Evolutionary conservation across 2,329 filamentous ascomycete genomes (phyloP).

Genomic region (Septoria petroselini): DNA sequence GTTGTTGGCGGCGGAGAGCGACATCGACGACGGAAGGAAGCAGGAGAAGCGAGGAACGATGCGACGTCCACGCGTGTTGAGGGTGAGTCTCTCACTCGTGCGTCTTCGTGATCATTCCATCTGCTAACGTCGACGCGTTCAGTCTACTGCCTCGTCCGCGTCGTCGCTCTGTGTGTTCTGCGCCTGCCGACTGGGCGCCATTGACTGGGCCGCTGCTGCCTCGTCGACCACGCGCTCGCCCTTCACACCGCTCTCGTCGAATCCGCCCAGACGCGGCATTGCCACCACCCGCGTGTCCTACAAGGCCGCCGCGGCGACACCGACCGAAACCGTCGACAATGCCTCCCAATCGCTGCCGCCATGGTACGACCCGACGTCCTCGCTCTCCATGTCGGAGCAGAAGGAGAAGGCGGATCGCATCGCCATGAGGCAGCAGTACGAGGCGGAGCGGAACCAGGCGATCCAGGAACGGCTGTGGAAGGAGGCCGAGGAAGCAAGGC

Average conservation of each 20-base stretch:
- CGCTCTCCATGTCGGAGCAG: slow-evolving; percentile 27
- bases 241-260: neutral
- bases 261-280: slow-evolving; percentile 14
- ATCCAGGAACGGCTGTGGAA: slow-evolving; percentile 14
- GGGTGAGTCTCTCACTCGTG: slow-evolving; percentile 27
- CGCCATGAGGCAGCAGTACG: slow-evolving; percentile 14
- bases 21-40: too few species aligned
- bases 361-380: slow-evolving; percentile 27
- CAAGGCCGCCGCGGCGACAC: slow-evolving; percentile 15
- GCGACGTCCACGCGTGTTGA: slow-evolving; percentile 33
- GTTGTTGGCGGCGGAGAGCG: too few species aligned
- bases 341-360: slow-evolving; percentile 2
- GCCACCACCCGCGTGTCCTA: slow-evolving; percentile 15
- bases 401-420: slow-evolving; percentile 23
- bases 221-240: neutral
- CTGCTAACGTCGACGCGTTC: slow-evolving; percentile 19
- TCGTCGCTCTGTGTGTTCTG: slow-evolving; percentile 38
- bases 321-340: slow-evolving; percentile 9
- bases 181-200: slow-evolving; percentile 30
- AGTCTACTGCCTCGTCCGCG: slow-evolving; percentile 30
- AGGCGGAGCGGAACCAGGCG: slow-evolving; percentile 13
- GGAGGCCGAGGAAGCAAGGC: slow-evolving; percentile 15
- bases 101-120: neutral
- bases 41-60: too few species aligned
- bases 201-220: slow-evolving; percentile 20